phyloP scores from a whole-genome alignment of 257 asterid genomes.

The Solanum virginianum region DNA sequence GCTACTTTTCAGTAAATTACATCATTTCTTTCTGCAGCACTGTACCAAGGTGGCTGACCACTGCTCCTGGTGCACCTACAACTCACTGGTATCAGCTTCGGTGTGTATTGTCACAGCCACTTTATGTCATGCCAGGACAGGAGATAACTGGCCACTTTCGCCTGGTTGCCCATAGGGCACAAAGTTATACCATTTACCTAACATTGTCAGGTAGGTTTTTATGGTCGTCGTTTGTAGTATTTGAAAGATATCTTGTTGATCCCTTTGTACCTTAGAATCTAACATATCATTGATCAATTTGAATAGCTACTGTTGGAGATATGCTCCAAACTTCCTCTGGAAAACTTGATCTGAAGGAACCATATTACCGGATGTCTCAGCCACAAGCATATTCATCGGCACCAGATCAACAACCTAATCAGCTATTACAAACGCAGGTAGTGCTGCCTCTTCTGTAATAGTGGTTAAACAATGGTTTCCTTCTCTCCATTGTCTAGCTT shows the following conservation, averaged over 20 bases:
- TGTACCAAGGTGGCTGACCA: constrained; percentile 89
- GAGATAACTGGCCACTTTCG: constrained; percentile 81
- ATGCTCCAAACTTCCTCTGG: constrained; percentile 78
- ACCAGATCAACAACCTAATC: constrained; percentile 71
- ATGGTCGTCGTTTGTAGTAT: not conserved
- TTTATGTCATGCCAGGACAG: constrained; percentile 97
- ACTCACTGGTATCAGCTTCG: constrained; percentile 99
- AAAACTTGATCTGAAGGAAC: constrained; percentile 89
- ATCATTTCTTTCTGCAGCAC: constrained; percentile 30
- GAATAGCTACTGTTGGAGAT: constrained; percentile 35
- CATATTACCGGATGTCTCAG: constrained; percentile 97
- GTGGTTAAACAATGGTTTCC: not conserved
- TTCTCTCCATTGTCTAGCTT: not conserved
- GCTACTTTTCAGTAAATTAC: not conserved
- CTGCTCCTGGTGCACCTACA: constrained; percentile 97
- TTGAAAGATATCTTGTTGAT: not conserved
- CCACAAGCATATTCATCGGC: constrained; percentile 62
- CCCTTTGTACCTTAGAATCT: not conserved
- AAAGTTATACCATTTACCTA: constrained; percentile 80
- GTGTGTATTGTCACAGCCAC: constrained; percentile 89
- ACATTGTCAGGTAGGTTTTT: constrained; percentile 58
- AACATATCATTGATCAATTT: not conserved
- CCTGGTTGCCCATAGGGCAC: constrained; percentile 91
- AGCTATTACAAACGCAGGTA: constrained; percentile 81
- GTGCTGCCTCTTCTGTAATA: not conserved